These are phyloP conservation scores for Scheffersomyces illinoinensis DNA, from an alignment of 1,139 yeast species.

Conservation along the genomic window DNA sequence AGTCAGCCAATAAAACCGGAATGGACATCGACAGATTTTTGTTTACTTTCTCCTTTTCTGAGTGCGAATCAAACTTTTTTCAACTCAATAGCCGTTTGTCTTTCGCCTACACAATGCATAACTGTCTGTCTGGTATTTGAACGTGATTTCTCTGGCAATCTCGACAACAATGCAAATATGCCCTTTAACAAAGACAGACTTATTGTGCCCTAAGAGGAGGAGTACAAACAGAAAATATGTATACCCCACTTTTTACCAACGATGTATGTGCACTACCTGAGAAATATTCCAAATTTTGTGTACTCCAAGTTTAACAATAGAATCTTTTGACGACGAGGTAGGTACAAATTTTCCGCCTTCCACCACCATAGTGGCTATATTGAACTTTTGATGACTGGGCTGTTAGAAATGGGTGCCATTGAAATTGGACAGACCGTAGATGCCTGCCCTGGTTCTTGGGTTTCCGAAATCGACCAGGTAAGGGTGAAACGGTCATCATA, in stretches of 20 bases:
- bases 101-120: background rate
- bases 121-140: background rate
- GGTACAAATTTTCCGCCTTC: background rate
- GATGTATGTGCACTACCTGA: background rate
- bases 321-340: background rate
- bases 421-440: background rate
- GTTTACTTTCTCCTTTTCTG: background rate
- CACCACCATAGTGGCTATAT: background rate
- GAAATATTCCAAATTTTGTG: background rate
- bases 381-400: background rate
- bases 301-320: background rate
- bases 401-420: background rate
- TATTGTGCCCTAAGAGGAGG: background rate
- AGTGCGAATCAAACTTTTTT: background rate
- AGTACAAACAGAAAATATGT: background rate
- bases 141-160: background rate
- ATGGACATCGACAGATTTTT: background rate
- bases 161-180: background rate
- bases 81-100: background rate
- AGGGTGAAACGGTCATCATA: background rate
- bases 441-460: background rate
- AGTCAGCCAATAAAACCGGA: background rate
- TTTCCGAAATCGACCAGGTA: background rate
- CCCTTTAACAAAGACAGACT: background rate
- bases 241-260: background rate